These are phyloP conservation scores for Piloderma croceum DNA, from an alignment of 768 basidiomycete species.

Conservation along the genomic window DNA sequence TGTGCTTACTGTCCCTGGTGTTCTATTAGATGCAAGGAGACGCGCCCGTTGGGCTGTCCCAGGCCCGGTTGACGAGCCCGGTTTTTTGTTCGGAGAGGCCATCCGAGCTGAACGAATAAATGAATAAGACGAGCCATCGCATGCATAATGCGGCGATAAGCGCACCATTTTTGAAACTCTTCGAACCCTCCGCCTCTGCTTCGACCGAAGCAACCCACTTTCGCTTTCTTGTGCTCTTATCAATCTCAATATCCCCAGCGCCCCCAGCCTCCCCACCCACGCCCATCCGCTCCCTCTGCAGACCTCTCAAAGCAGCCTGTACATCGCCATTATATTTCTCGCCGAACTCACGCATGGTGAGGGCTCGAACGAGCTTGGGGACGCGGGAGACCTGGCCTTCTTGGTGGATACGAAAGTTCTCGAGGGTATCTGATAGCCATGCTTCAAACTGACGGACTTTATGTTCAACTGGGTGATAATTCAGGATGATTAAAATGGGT, in stretches of 20 bases:
- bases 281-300: constrained; percentile 60
- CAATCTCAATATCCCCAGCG: constrained; percentile 41
- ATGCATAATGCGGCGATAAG: not conserved
- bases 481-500: constrained; percentile 1
- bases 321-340: constrained; percentile 74
- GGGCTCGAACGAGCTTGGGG: constrained; percentile 64
- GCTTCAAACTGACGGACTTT: constrained; percentile 67
- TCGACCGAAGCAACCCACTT: constrained; percentile 62
- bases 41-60: constrained; percentile 47
- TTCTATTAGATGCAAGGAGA: constrained; percentile 30
- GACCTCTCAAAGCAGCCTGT: constrained; percentile 61
- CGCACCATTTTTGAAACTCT: constrained; percentile 59
- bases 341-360: constrained; percentile 74
- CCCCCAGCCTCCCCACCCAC: constrained; percentile 37
- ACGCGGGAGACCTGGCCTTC: constrained; percentile 70
- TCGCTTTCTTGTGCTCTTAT: constrained; percentile 59
- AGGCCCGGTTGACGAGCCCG: constrained; percentile 45
- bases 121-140: not conserved
- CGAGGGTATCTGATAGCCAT: constrained; percentile 68
- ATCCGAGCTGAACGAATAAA: constrained; percentile 33
- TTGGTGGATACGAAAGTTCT: constrained; percentile 70
- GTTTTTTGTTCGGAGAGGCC: constrained; percentile 49
- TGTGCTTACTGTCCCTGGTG: constrained; percentile 35
- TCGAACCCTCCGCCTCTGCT: constrained; percentile 46
- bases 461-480: constrained; percentile 54